Conservation (phyloP, 768 basidiomycete genomes). For the Austroboletus eburneus region DNA sequence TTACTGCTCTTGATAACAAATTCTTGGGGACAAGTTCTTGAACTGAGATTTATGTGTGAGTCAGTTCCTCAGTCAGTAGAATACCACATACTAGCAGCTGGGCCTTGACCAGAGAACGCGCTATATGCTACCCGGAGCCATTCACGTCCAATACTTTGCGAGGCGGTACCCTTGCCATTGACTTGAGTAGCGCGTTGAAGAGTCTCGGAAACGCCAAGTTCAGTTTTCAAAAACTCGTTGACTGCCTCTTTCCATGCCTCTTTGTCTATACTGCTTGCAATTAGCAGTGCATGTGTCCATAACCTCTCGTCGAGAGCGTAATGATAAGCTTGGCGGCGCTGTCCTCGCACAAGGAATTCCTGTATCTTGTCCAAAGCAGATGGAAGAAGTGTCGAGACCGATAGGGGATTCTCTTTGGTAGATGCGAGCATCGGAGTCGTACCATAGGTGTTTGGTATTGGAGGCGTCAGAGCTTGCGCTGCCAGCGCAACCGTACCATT, state of each 20-base stretch:
- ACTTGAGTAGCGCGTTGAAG: conserved; percentile 10
- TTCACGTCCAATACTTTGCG: conserved; percentile 54
- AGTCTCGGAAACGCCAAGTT: conserved; percentile 50
- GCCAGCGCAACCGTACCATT: conserved; percentile 15
- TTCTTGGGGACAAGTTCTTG: conserved; percentile 68
- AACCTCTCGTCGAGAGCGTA: conserved; percentile 85
- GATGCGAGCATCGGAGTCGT: conserved; percentile 15
- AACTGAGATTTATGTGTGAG: conserved; percentile 40
- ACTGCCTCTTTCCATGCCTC: conserved; percentile 93
- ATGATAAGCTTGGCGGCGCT: conserved; percentile 81
- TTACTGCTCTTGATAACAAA: conserved; percentile 39
- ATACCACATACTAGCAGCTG: conserved; percentile 53
- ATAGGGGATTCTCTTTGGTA: conserved; percentile 49
- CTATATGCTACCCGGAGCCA: conserved; percentile 78
- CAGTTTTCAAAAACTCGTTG: conserved; percentile 75
- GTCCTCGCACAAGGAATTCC: conserved; percentile 74
- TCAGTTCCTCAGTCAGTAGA: background rate
- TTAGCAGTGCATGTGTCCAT: conserved; percentile 95
- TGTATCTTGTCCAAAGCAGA: conserved; percentile 76
- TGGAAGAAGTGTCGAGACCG: conserved; percentile 54
- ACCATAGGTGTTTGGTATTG: conserved; percentile 19
- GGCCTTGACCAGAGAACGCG: conserved; percentile 79
- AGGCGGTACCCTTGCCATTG: conserved; percentile 18
- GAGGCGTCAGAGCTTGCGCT: conserved; percentile 31
- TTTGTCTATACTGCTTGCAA: conserved; percentile 88